Conservation (phyloP, 2,329 filamentous ascomycete genomes). For the Incumbomyces lentus region DNA sequence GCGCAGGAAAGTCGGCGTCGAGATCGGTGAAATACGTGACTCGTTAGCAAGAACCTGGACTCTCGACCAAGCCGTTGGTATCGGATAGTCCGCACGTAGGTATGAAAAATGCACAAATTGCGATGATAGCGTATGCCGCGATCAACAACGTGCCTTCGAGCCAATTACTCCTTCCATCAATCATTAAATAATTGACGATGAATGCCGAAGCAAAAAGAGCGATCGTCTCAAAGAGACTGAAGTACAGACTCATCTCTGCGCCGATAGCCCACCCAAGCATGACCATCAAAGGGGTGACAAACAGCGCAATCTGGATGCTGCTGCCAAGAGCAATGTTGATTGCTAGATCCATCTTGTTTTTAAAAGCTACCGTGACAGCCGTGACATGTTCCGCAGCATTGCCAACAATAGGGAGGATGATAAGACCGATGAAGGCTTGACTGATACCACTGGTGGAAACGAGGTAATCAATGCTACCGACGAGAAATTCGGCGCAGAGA, state of each 20-base stretch:
- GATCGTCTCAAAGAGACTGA: slow-evolving; percentile 80
- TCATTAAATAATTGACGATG: slow-evolving; percentile 77
- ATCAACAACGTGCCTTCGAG: slow-evolving; percentile 61
- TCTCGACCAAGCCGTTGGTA: slow-evolving; percentile 15
- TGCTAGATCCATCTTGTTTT: slow-evolving; percentile 67
- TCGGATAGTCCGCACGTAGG: slow-evolving; percentile 34
- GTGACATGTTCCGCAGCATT: slow-evolving; percentile 67
- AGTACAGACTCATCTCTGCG: slow-evolving; percentile 68
- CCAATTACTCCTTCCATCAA: slow-evolving; percentile 79
- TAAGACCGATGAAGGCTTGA: slow-evolving; percentile 60
- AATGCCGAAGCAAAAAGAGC: slow-evolving; percentile 74
- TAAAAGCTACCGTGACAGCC: slow-evolving; percentile 58
- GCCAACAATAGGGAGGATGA: slow-evolving; percentile 62
- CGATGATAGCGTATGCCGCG: slow-evolving; percentile 59
- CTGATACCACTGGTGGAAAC: slow-evolving; percentile 46
- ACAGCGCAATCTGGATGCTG: slow-evolving; percentile 61
- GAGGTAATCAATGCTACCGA: slow-evolving; percentile 56
- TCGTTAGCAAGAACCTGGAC: slow-evolving; percentile 1
- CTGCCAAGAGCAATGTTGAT: slow-evolving; percentile 62
- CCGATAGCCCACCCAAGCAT: slow-evolving; percentile 61
- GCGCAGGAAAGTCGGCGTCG: not conserved
- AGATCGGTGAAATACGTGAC: not conserved
- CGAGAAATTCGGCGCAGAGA: slow-evolving; percentile 59
- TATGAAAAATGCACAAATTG: slow-evolving; percentile 57
- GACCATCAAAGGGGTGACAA: slow-evolving; percentile 60